phyloP scores from a whole-genome alignment of 108 stramenopile species.

The Cyclotella atomus region DNA sequence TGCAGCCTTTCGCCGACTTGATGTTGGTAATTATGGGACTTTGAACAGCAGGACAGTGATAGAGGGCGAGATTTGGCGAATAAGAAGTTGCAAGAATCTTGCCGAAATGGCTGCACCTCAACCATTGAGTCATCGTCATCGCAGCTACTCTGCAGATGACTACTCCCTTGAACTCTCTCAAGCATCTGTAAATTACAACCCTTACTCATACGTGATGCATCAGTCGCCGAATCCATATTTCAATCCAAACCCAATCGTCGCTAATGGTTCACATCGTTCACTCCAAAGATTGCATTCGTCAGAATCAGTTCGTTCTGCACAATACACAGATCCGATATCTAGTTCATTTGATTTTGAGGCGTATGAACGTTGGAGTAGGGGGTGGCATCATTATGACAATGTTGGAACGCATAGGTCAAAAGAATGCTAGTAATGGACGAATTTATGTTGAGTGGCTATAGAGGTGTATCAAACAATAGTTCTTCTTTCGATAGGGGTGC shows the following conservation, averaged over 20 bases:
- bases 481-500: too few species aligned
- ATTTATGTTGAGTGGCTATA: too few species aligned
- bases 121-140: neutral
- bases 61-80: constrained; percentile 48
- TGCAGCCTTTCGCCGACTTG: constrained; percentile 82
- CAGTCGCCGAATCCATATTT: constrained; percentile 20
- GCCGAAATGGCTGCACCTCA: constrained; percentile 12
- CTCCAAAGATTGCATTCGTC: constrained; percentile 15
- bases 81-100: constrained; percentile 28
- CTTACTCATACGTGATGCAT: constrained; percentile 9
- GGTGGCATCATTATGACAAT: neutral
- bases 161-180: constrained; percentile 14
- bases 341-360: constrained; percentile 24
- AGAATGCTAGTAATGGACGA: too few species aligned
- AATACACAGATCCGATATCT: neutral
- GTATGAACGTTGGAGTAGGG: constrained; percentile 17
- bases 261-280: neutral
- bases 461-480: too few species aligned
- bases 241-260: constrained; percentile 2
- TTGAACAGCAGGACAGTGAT: constrained; percentile 54
- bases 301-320: too few species aligned
- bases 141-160: constrained; percentile 13
- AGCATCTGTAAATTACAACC: constrained; percentile 16
- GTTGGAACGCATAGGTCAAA: neutral
- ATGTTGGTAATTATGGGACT: constrained; percentile 74